Evolutionary conservation across 108 stramenopile genomes (phyloP).

Genomic region (Schizochytrium sp.): DNA sequence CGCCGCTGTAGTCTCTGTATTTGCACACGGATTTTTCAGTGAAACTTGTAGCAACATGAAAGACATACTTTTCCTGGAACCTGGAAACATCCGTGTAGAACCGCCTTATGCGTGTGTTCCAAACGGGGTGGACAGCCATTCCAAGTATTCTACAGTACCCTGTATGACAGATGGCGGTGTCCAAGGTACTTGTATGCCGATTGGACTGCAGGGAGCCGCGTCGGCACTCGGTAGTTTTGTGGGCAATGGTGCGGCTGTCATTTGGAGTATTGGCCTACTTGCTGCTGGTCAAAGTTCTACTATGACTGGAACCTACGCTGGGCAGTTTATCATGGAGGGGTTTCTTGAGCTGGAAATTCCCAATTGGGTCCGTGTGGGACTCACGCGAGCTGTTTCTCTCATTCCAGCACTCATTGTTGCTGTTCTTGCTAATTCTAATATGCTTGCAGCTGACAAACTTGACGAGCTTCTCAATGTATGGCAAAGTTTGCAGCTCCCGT

Average conservation of each 20-base stretch:
- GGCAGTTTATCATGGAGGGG: conserved; percentile 88
- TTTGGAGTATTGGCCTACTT: conserved; percentile 85
- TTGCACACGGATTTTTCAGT: conserved; percentile 83
- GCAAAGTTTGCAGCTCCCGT: conserved; percentile 82
- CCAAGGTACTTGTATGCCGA: conserved; percentile 69
- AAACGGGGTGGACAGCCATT: neutral
- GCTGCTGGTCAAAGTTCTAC: conserved; percentile 84
- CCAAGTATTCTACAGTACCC: conserved; percentile 17
- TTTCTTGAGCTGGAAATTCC: conserved; percentile 82
- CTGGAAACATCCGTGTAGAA: neutral
- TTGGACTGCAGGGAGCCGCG: conserved; percentile 70
- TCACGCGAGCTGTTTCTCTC: conserved; percentile 83
- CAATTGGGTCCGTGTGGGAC: conserved; percentile 75
- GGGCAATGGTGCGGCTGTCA: conserved; percentile 77
- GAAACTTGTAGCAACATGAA: conserved; percentile 44
- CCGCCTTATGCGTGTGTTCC: conserved; percentile 51
- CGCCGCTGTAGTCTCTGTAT: conserved; percentile 83
- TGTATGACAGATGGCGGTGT: conserved; percentile 75
- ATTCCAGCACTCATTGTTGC: conserved; percentile 82
- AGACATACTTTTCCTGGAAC: conserved; percentile 35
- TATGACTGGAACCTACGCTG: conserved; percentile 88
- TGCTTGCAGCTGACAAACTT: conserved; percentile 75
- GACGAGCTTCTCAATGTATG: conserved; percentile 84
- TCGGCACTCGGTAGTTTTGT: conserved; percentile 65
- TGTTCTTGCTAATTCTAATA: conserved; percentile 75